Evolutionary conservation across 1,284 basidiomycete species (phyloP).

Genomic region (Pisolithus thermaeus): DNA sequence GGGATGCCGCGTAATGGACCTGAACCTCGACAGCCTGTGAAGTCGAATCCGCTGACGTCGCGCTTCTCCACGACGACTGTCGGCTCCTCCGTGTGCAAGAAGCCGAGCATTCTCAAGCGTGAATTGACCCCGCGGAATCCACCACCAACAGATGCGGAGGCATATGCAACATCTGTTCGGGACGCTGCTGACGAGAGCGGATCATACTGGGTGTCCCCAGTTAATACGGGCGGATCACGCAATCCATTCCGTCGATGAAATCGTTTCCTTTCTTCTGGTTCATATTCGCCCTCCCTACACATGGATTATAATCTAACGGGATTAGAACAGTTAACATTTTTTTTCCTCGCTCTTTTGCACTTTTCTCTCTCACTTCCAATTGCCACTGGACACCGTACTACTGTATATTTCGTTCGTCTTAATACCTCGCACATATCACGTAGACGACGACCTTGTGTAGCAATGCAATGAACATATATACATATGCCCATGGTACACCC

Average conservation of each 20-base stretch:
- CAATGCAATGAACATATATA: background rate
- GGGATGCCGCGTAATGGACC: conserved; percentile 53
- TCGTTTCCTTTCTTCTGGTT: conserved; percentile 5
- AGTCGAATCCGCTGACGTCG: conserved; percentile 38
- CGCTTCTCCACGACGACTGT: conserved; percentile 43
- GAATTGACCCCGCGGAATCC: conserved; percentile 23
- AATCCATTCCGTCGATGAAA: conserved; percentile 46
- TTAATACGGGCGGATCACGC: conserved; percentile 36
- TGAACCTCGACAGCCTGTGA: conserved; percentile 64
- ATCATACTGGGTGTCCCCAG: conserved; percentile 28
- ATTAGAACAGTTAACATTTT: background rate
- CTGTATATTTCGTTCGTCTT: conserved; percentile 6
- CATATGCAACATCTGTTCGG: conserved; percentile 46
- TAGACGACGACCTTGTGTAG: background rate
- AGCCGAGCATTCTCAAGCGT: conserved; percentile 20
- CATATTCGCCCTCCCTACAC: background rate
- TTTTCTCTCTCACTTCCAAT: background rate
- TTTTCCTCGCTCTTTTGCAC: background rate
- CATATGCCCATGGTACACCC: background rate
- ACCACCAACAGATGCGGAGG: conserved; percentile 51
- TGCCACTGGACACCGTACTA: conserved; percentile 15
- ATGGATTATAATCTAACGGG: background rate
- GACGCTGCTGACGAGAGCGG: conserved; percentile 20
- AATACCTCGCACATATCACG: conserved; percentile 7
- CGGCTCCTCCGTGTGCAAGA: conserved; percentile 25